These are phyloP conservation scores for Ustilago bromivora DNA, from an alignment of 1,284 basidiomycete genomes.

Conservation along the genomic window DNA sequence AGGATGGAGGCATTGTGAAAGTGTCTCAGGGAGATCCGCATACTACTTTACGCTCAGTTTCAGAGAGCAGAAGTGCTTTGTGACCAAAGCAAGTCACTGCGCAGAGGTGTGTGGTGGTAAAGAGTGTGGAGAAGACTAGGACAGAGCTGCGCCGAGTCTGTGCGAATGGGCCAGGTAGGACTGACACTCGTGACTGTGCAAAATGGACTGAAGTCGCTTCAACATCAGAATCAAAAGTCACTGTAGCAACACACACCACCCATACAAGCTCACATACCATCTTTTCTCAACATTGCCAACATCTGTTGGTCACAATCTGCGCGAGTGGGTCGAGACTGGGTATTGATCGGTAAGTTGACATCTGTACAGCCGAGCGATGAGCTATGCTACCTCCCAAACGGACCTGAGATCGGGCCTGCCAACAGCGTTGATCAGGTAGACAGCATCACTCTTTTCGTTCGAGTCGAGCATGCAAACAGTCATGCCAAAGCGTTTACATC, in stretches of 20 bases:
- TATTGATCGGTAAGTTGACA: background rate
- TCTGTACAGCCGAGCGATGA: background rate
- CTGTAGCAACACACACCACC: background rate
- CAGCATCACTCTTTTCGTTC: slow-evolving; percentile 25
- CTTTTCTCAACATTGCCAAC: background rate
- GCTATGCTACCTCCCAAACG: slow-evolving; percentile 30
- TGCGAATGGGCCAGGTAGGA: background rate
- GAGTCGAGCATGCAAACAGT: slow-evolving; percentile 40
- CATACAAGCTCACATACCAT: background rate
- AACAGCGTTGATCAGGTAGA: slow-evolving; percentile 18
- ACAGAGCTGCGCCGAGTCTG: slow-evolving; percentile 5
- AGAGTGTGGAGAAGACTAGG: slow-evolving; percentile 1
- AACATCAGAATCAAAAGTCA: background rate
- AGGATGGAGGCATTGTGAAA: slow-evolving; percentile 18
- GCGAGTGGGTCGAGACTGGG: background rate
- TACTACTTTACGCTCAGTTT: background rate
- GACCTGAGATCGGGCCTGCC: slow-evolving; percentile 22
- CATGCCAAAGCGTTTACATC: slow-evolving; percentile 44
- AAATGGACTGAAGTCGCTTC: slow-evolving; percentile 8
- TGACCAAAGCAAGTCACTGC: background rate
- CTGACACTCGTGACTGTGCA: background rate
- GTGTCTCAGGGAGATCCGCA: slow-evolving; percentile 1
- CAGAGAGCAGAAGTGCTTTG: background rate
- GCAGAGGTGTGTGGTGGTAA: background rate
- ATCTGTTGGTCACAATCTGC: background rate